Evolutionary conservation across 441 rosid species (phyloP), one percentile per base, ranked within the genome.

Genomic region (Theobroma grandiflorum): DNA sequence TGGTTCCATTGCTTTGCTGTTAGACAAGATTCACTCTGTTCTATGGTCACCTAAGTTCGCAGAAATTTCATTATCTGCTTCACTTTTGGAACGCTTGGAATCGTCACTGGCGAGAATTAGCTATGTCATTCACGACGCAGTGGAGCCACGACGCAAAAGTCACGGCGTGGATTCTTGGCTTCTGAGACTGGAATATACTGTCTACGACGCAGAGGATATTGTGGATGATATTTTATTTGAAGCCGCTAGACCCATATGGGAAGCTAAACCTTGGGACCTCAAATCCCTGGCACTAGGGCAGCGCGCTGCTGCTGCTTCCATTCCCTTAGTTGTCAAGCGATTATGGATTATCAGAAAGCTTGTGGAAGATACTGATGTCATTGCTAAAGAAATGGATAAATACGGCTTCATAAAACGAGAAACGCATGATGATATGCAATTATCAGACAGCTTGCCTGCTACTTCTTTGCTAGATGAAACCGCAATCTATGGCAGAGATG

Each of bases 401-500:
- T 6, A 16, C 2, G 38, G 8, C 4, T 6, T 62, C 1, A 31
- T 5, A 15, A 8, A 26, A 26, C 31, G 31, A 26, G 31, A 26
- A 26, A 26, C 18, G 4, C 42, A 4, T 11, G 12, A 11, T 11
- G 40, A 11, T 12, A 4, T 37, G 20, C 3, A 0, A 33, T 5
- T 0, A 6, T 35, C 45, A 38, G 8, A 12, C 20, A 16, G 45
- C 8, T 63, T 37, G 40, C 40, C 37, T 16, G n/a, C 63, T 8
- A 72, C 76, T 58, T 74, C 55, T 18, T 16, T 58, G 2, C 3
- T 58, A 4, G 38, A 11, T 18, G 78, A n/a, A 58, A 4, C 12
- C 49, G 52, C 26, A 78, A 18, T 88, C 84, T 85, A 81, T 81
- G 53, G 89, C 84, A 8, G 87, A 84, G 20, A 83, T 83, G 15